Conservation (phyloP, 495 filamentous ascomycete genomes). For the Penicillium cataractarum region DNA sequence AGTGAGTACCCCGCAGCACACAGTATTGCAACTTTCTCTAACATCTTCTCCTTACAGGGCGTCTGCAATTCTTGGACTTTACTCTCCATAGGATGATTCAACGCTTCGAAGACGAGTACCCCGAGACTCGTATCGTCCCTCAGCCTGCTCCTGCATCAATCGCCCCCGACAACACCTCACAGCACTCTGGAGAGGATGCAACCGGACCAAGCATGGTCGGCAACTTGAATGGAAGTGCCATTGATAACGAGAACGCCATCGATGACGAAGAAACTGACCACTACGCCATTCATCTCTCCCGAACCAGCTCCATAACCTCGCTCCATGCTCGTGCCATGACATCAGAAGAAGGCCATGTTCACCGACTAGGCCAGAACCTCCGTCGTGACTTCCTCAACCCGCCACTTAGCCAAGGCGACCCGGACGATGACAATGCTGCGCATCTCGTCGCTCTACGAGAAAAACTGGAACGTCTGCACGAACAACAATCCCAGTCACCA, state of each 20-base stretch:
- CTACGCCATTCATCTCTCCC: conserved; percentile 58
- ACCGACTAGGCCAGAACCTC: conserved; percentile 81
- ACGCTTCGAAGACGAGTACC: conserved; percentile 94
- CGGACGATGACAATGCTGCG: conserved; percentile 52
- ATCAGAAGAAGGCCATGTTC: conserved; percentile 86
- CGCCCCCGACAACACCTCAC: conserved; percentile 40
- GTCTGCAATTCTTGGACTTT: conserved; percentile 85
- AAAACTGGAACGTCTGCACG: conserved; percentile 65
- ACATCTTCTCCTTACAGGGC: conserved; percentile 51
- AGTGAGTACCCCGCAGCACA: conserved; percentile 58
- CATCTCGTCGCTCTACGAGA: conserved; percentile 61
- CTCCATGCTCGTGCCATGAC: conserved; percentile 77
- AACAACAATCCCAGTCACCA: conserved; percentile 57
- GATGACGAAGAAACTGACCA: conserved; percentile 54
- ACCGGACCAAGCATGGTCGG: conserved; percentile 38
- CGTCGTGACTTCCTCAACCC: conserved; percentile 67
- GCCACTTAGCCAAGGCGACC: conserved; percentile 34
- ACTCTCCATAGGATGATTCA: conserved; percentile 90
- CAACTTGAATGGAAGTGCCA: conserved; percentile 36
- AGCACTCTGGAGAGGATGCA: conserved; percentile 46
- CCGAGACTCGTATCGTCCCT: conserved; percentile 70
- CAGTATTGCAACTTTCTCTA: conserved; percentile 17
- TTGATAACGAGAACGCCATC: conserved; percentile 45
- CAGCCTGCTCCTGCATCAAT: conserved; percentile 25
- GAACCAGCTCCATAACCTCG: conserved; percentile 77